Percentiles rank a stretch among this genome's conserved stretches.
These are phyloP conservation scores for Russula abietina DNA, from an alignment of 768 basidiomycete genomes.

Conservation along the genomic window DNA sequence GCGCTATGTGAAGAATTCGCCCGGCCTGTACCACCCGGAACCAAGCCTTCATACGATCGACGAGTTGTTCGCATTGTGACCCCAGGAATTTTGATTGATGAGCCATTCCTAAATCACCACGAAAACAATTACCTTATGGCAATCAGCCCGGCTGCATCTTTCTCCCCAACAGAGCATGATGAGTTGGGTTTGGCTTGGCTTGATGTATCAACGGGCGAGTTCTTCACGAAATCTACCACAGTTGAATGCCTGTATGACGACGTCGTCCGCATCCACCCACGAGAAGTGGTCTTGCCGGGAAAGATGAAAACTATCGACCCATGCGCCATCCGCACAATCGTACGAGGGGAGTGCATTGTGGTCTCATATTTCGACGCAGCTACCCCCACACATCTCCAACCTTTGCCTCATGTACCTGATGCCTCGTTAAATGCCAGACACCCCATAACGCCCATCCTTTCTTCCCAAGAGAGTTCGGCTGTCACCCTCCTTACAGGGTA, in stretches of 20 bases:
- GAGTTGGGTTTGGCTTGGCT: constrained; percentile 82
- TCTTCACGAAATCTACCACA: constrained; percentile 64
- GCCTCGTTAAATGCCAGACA: not conserved
- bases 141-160: constrained; percentile 32
- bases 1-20: constrained; percentile 93
- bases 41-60: constrained; percentile 63
- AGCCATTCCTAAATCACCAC: constrained; percentile 75
- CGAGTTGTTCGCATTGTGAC: constrained; percentile 84
- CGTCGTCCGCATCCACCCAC: constrained; percentile 71
- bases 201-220: constrained; percentile 91
- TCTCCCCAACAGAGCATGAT: not conserved
- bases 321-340: constrained; percentile 43
- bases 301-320: constrained; percentile 33
- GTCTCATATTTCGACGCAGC: constrained; percentile 41
- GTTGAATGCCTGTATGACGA: constrained; percentile 66
- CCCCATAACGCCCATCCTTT: constrained; percentile 20
- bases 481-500: constrained; percentile 58
- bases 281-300: constrained; percentile 69
- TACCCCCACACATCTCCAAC: not conserved
- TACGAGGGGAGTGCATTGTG: constrained; percentile 51
- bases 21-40: constrained; percentile 39
- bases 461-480: constrained; percentile 47
- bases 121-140: constrained; percentile 90
- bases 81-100: constrained; percentile 91
- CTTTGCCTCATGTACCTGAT: constrained; percentile 23